Percentiles rank a stretch among this genome's conserved stretches.
Evolutionary conservation across 202 grass and related monocot genomes (phyloP).

Genomic region (Zizania palustris): DNA sequence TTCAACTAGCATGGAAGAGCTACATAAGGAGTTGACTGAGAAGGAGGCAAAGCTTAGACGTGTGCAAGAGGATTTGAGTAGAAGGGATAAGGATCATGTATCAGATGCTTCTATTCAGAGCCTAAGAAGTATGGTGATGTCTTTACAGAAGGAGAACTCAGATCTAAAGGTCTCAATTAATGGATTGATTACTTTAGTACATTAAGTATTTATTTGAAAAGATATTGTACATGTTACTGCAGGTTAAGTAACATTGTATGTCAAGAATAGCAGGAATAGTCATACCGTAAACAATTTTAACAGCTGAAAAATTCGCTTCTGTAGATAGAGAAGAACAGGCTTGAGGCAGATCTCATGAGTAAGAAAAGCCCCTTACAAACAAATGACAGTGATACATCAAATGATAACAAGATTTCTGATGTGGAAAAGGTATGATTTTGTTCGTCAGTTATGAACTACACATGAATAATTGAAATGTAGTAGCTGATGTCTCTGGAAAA

Average conservation of each 20-base stretch:
- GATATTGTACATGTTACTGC: slow-evolving; percentile 7
- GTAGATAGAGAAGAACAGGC: slow-evolving; percentile 64
- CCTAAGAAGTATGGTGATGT: slow-evolving; percentile 58
- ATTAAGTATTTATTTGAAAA: slow-evolving; percentile 6
- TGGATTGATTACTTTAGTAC: slow-evolving; percentile 12
- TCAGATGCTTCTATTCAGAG: slow-evolving; percentile 56
- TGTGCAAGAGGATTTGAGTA: slow-evolving; percentile 61
- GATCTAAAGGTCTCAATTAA: slow-evolving; percentile 69
- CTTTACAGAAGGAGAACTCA: slow-evolving; percentile 79
- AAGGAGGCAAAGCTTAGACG: slow-evolving; percentile 60
- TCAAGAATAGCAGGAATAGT: not conserved
- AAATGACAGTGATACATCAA: slow-evolving; percentile 37
- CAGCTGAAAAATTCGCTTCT: slow-evolving; percentile 36
- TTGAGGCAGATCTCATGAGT: slow-evolving; percentile 51
- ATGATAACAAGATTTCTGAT: slow-evolving; percentile 42
- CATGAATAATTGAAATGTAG: slow-evolving; percentile 19
- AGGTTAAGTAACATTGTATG: not conserved
- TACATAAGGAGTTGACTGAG: slow-evolving; percentile 64
- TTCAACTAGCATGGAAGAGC: slow-evolving; percentile 56
- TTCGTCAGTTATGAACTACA: not conserved
- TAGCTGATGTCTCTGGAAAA: slow-evolving; percentile 21
- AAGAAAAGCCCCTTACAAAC: slow-evolving; percentile 53
- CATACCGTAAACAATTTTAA: slow-evolving; percentile 31
- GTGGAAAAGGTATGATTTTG: slow-evolving; percentile 55
- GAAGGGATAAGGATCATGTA: slow-evolving; percentile 47